Evolutionary conservation across 2,329 filamentous ascomycete genomes (phyloP).

Genomic region (Alternaria incomplexa): DNA sequence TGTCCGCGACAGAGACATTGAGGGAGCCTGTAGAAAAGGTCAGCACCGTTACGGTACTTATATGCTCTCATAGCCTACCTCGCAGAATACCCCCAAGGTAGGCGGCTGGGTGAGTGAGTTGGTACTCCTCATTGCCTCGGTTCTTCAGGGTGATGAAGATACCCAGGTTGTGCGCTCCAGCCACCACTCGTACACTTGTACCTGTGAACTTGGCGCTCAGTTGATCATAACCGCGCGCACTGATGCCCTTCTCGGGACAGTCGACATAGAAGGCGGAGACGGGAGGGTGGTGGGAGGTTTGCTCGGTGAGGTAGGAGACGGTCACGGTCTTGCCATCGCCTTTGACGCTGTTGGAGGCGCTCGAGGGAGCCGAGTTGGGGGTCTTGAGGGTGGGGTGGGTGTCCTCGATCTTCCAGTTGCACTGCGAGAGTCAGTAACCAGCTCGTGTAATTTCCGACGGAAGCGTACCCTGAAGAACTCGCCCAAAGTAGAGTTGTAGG

Average conservation of each 20-base stretch:
- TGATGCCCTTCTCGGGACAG: constrained; percentile 88
- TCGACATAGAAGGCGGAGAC: constrained; percentile 95
- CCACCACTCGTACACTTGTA: constrained; percentile 87
- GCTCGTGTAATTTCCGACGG: background rate
- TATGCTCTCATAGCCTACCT: constrained; percentile 48
- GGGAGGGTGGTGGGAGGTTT: constrained; percentile 96
- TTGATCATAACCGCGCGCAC: constrained; percentile 91
- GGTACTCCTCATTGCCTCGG: constrained; percentile 86
- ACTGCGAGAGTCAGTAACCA: constrained; percentile 58
- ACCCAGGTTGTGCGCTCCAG: constrained; percentile 91
- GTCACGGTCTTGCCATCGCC: constrained; percentile 64
- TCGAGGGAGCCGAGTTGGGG: constrained; percentile 50
- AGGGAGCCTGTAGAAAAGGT: constrained; percentile 63
- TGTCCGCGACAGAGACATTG: constrained; percentile 87
- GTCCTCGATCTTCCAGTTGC: constrained; percentile 93
- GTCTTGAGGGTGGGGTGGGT: constrained; percentile 66
- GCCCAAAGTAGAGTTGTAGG: constrained; percentile 94
- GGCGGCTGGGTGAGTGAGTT: constrained; percentile 92
- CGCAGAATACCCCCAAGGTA: constrained; percentile 87
- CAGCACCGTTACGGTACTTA: background rate
- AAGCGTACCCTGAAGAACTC: constrained; percentile 88
- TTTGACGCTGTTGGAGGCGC: constrained; percentile 45
- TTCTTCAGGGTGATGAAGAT: constrained; percentile 90
- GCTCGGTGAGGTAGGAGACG: constrained; percentile 94
- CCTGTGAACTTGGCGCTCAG: constrained; percentile 97